Base-by-base conservation (phyloP, 352 stramenopile genomes). In the Globisporangium spinosum region DNA sequence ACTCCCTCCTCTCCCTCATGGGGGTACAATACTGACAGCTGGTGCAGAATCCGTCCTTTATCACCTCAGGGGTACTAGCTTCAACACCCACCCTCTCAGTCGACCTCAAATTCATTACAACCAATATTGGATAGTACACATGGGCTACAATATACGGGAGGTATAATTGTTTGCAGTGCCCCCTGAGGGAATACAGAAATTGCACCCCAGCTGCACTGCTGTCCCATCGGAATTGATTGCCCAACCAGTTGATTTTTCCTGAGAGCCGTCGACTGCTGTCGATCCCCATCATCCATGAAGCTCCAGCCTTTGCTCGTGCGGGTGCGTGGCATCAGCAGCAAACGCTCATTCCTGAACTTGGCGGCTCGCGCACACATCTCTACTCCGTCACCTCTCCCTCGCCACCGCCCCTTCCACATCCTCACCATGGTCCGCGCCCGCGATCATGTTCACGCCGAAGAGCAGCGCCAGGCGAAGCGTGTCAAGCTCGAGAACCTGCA, bases 401-500 rank as follows among this genome's bases (percentile, higher is more conserved):
- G 9, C 17, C 54, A 29, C 5, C 47, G 22, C 62, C 62, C 45
- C 65, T 55, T 23, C 64, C 43, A 51, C 35, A 58, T 32, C 25
- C 40, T 70, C 63, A 74, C 66, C 56, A 87, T 82, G 72, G 66
- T 70, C 9, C 75, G 68, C 58, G 49, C 67, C 3, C 74, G 54
- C 7, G 38, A 63, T 43, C 34, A 75, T 29, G 22, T 64, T 40
- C 59, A 68, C n/a, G 65, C 76, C 6, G 68, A 82, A 51, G 74
- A 63, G 7, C 75, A 87, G 17, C 79, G 70, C 57, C 35, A 73
- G 25, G 40, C 55, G 74, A 93, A 93, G 77, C 85, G 85, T 58
- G 79, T 79, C 62, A 87, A 87, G 61, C 80, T 91, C 25, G 78
- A 89, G 64, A 83, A 91, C 72, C 79, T 82, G 62, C 83, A 90